Evolutionary conservation across 306 rosid species (phyloP).

Genomic region (Rubus parviflorus): DNA sequence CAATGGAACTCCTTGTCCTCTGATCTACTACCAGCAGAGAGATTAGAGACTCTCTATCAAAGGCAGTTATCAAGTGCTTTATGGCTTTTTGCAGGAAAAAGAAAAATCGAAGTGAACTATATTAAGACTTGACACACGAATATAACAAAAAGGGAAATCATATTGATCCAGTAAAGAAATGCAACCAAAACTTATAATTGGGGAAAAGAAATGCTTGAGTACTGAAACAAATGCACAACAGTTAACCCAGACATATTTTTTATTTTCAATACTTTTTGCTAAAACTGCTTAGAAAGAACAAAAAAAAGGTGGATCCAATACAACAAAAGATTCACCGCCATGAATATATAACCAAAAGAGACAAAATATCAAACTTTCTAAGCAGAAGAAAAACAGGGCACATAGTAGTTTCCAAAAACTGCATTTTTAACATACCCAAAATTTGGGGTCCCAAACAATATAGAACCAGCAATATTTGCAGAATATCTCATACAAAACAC

Average conservation of each 20-base stretch:
- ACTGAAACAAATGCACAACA: constrained; percentile 4
- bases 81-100: constrained; percentile 25
- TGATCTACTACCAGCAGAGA: constrained; percentile 33
- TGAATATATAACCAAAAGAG: constrained; percentile 6
- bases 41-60: constrained; percentile 23
- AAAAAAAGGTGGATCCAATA: not conserved
- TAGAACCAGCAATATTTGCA: not conserved
- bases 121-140: constrained; percentile 5
- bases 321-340: constrained; percentile 9
- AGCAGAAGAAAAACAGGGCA: constrained; percentile 5
- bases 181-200: not conserved
- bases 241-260: not conserved
- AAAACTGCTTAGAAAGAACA: not conserved
- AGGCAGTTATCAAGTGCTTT: constrained; percentile 14
- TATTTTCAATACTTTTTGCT: not conserved
- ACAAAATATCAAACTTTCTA: constrained; percentile 9
- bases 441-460: not conserved
- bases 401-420: constrained; percentile 1
- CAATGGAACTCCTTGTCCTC: constrained; percentile 39
- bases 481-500: not conserved
- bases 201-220: not conserved
- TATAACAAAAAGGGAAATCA: not conserved
- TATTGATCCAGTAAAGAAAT: not conserved
- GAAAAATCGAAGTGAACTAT: constrained; percentile 12
- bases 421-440: constrained; percentile 5